Evolutionary conservation across 1,284 basidiomycete species (phyloP), one percentile per base, ranked within the genome.

Genomic region (Puccinia polysora): DNA sequence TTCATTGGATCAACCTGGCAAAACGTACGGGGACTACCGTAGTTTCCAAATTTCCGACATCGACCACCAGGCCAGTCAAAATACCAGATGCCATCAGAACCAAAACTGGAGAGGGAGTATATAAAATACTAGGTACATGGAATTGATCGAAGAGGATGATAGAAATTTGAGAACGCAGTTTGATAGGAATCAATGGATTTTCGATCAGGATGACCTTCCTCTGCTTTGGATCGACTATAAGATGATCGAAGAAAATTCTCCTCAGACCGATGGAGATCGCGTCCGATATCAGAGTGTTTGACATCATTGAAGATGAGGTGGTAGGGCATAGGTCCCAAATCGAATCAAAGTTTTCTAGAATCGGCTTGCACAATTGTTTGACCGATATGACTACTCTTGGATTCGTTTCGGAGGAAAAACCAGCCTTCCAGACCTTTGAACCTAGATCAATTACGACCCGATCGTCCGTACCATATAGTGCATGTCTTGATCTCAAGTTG

Each of bases 161-260:
- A 4, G 91, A 90, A 59, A 98, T 85, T 74, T 86, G 86, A 59
- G 94, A 89, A 80, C 96, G 96, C 78, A 97, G 86, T 74, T 88
- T 85, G 1, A 89, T 81, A 0, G 94, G 90, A 10, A 96, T 82
- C 59, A 95, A 82, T 0, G 94, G 89, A 78, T 91, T 89, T 80
- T 97, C 94, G 4, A 95, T 83, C 30, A 98, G 78, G 60, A 97
- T 89, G 72, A 98, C 88, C 80, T 95, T 96, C 60, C 94, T 86
- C 38, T 90, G 87, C 80, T 92, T 95, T 0, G 93, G 89, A 78
- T 97, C 96, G 74, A 90, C 89, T 79, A 97, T 84, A 53, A 98
- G 84, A 70, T 91, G 88, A 77, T 92, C 94, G 78, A 0, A 23
- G 15, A 28, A 15, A 10, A 60, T 72, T 55, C 32, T 12, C 12